Percentiles rank a stretch among this genome's conserved stretches.
These are phyloP conservation scores for Tylopilus intermedius DNA, from an alignment of 768 basidiomycete species.

Conservation along the genomic window DNA sequence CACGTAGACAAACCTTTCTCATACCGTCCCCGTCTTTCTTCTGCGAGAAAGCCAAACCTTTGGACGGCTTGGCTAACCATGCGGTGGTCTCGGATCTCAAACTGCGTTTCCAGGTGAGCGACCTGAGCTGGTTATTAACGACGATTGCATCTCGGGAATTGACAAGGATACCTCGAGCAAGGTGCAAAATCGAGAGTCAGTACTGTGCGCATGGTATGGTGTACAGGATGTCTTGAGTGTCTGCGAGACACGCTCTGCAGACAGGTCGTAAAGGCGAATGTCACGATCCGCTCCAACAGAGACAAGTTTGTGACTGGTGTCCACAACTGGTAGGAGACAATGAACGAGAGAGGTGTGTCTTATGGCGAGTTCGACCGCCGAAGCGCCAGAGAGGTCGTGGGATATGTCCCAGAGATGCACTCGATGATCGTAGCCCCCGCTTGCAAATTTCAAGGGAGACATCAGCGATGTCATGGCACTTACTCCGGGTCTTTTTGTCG, in stretches of 20 bases:
- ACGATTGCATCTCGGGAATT: background rate
- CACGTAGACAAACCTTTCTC: constrained; percentile 37
- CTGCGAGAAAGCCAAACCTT: constrained; percentile 41
- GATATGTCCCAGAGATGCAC: constrained; percentile 46
- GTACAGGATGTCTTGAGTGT: constrained; percentile 40
- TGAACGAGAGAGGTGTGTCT: constrained; percentile 42
- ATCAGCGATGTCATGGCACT: constrained; percentile 40
- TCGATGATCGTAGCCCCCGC: constrained; percentile 45
- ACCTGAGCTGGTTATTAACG: constrained; percentile 30
- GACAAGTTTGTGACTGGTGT: constrained; percentile 44
- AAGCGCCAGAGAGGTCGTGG: constrained; percentile 30
- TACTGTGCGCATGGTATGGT: constrained; percentile 40
- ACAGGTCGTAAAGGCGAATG: constrained; percentile 42
- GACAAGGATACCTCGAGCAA: constrained; percentile 39
- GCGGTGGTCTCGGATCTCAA: constrained; percentile 48
- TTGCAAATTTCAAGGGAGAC: constrained; percentile 41
- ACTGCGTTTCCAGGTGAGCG: constrained; percentile 47
- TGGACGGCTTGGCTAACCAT: constrained; percentile 32
- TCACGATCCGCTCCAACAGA: constrained; percentile 47
- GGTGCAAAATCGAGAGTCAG: constrained; percentile 35
- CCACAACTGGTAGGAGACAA: constrained; percentile 39
- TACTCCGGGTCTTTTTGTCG: constrained; percentile 37
- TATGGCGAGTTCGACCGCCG: constrained; percentile 32
- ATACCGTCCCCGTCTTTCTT: constrained; percentile 39
- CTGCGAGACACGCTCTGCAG: constrained; percentile 39